Evolutionary conservation across 345 rosid genomes (phyloP).

Genomic region (Conringia planisiliqua): DNA sequence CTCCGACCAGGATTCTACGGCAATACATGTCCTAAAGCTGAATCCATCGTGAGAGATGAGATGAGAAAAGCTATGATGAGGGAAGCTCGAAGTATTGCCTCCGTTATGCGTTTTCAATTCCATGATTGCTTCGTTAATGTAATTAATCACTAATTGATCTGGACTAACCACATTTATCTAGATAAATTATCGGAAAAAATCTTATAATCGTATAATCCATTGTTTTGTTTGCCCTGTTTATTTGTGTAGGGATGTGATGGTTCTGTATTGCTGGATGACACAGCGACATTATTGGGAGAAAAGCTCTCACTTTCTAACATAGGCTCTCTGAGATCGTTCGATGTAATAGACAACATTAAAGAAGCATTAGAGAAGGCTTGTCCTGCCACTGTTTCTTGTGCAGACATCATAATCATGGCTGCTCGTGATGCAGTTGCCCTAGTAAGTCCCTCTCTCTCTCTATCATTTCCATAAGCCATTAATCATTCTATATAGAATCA

Average conservation of each 20-base stretch:
- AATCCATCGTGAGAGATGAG: conserved; percentile 47
- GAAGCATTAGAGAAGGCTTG: conserved; percentile 64
- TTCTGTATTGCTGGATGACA: conserved; percentile 80
- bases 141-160: not conserved
- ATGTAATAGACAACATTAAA: conserved; percentile 64
- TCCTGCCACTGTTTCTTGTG: conserved; percentile 82
- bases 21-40: conserved; percentile 63
- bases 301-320: conserved; percentile 72
- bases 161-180: not conserved
- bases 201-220: no score
- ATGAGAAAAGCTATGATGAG: conserved; percentile 52
- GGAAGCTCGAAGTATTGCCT: conserved; percentile 76
- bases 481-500: no score
- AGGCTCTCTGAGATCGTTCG: conserved; percentile 68
- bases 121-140: conserved; percentile 90
- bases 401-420: conserved; percentile 78
- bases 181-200: no score
- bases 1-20: conserved; percentile 59
- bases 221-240: not conserved
- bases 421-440: conserved; percentile 81
- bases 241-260: conserved; percentile 73
- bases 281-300: conserved; percentile 73
- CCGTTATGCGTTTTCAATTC: conserved; percentile 91
- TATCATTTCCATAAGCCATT: no score
- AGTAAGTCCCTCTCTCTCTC: conserved; percentile 31